Conservation (phyloP, 2,329 filamentous ascomycete genomes). For the Hymenoscyphus fraxineus region DNA sequence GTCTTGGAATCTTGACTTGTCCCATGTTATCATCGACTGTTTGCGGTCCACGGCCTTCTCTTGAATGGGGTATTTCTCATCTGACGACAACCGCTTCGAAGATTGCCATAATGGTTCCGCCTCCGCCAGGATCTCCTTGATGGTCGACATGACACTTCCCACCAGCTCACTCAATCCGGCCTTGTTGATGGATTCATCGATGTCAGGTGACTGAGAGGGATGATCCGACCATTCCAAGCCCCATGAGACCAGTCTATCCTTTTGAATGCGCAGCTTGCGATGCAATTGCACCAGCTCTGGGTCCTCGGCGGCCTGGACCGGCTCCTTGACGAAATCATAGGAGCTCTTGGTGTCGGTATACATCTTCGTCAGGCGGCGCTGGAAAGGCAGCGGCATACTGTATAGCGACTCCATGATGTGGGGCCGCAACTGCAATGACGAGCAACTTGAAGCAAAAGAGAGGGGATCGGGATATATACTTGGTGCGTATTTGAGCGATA, state of each 20-base stretch:
- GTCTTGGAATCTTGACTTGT: conserved; percentile 71
- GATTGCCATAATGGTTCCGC: conserved; percentile 68
- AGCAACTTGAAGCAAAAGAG: conserved; percentile 7
- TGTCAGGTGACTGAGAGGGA: conserved; percentile 62
- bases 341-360: conserved; percentile 81
- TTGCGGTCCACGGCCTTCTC: conserved; percentile 48
- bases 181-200: conserved; percentile 67
- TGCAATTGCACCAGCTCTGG: conserved; percentile 70
- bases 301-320: conserved; percentile 58
- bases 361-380: conserved; percentile 64
- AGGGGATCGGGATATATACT: background rate
- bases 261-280: conserved; percentile 72
- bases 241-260: conserved; percentile 72
- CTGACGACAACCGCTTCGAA: conserved; percentile 43
- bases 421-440: background rate
- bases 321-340: conserved; percentile 67
- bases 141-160: conserved; percentile 73
- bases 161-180: conserved; percentile 74
- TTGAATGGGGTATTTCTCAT: conserved; percentile 23
- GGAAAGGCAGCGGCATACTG: conserved; percentile 42
- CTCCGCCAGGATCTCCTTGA: conserved; percentile 75
- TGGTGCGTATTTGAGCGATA: background rate
- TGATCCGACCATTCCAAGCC: conserved; percentile 74
- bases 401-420: conserved; percentile 31
- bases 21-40: conserved; percentile 56